These are phyloP conservation scores for Gilbertella persicaria DNA, from an alignment of 371 early-diverging fungal species.

Conservation along the genomic window DNA sequence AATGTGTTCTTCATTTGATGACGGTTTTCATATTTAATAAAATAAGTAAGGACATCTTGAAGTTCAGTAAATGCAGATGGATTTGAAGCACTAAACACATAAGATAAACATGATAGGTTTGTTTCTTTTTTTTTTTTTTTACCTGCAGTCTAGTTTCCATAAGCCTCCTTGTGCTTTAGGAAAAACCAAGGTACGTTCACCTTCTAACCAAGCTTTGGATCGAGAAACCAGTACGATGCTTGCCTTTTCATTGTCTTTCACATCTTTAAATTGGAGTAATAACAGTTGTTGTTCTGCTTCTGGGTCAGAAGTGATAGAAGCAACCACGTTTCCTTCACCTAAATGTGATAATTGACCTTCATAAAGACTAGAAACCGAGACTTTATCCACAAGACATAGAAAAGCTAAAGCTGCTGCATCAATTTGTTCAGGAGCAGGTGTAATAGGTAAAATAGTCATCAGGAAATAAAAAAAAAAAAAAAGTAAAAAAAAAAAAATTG, in stretches of 20 bases:
- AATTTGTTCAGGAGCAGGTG: constrained; percentile 10
- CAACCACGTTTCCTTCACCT: constrained; percentile 26
- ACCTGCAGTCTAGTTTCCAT: constrained; percentile 40
- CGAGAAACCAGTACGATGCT: constrained; percentile 27
- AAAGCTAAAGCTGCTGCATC: constrained; percentile 5
- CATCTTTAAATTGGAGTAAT: constrained; percentile 21
- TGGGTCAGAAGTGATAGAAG: constrained; percentile 20
- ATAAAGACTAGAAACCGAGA: constrained; percentile 14
- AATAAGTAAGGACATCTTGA: constrained; percentile 38
- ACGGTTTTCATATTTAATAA: constrained; percentile 41
- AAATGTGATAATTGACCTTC: constrained; percentile 5
- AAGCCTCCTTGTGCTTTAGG: constrained; percentile 30
- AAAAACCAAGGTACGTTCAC: constrained; percentile 26
- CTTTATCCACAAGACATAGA: constrained; percentile 16
- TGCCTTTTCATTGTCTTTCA: constrained; percentile 24
- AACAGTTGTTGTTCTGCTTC: constrained; percentile 17
- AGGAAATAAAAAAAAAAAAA: neutral
- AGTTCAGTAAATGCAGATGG: constrained; percentile 22
- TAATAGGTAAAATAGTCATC: constrained; percentile 21
- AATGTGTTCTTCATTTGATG: constrained; percentile 41
- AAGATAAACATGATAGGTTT: neutral
- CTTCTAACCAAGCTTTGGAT: constrained; percentile 42
- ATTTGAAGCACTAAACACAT: constrained; percentile 18
- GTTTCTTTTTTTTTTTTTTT: neutral
- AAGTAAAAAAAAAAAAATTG: constrained; percentile 2